Evolutionary conservation across 345 rosid genomes (phyloP), one percentile per base, ranked within the genome.

Genomic region (Aurinia saxatilis): DNA sequence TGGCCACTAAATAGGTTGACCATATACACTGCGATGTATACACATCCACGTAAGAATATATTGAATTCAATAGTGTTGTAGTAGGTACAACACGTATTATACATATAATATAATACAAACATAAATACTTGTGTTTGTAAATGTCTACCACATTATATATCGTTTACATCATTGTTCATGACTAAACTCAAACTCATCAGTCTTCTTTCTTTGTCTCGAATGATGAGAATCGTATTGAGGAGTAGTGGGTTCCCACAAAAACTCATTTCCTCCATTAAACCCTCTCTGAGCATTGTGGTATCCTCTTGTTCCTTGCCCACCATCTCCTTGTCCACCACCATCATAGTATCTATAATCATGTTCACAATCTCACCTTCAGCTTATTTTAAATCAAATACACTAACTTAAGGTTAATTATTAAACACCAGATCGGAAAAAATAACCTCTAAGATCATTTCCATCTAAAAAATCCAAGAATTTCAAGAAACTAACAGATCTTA

Each of bases 101-200:
- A n/a, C n/a, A n/a, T n/a, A n/a, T n/a, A n/a, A n/a, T n/a, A n/a
- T n/a, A n/a, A n/a, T n/a, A n/a, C n/a, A n/a, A n/a, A n/a, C n/a
- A n/a, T n/a, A n/a, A n/a, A n/a, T n/a, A n/a, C n/a, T n/a, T n/a
- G n/a, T n/a, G n/a, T n/a, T n/a, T n/a, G n/a, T n/a, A n/a, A n/a
- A n/a, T n/a, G n/a, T n/a, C n/a, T n/a, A n/a, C n/a, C n/a, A n/a
- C n/a, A n/a, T n/a, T n/a, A n/a, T n/a, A n/a, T n/a, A n/a, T n/a
- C n/a, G n/a, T n/a, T n/a, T n/a, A n/a, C n/a, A n/a, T n/a, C n/a
- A n/a, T n/a, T n/a, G n/a, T n/a, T n/a, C 99, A 4, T 97, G 99
- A 73, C 99, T 90, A 69, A 85, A 83, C 74, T 90, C 99, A 10
- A 87, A 82, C 9, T 84, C 90, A 56, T 82, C 99, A 6, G 78